Conservation (phyloP, 371 early-diverging fungal genomes). For the Zychaea mexicana region DNA sequence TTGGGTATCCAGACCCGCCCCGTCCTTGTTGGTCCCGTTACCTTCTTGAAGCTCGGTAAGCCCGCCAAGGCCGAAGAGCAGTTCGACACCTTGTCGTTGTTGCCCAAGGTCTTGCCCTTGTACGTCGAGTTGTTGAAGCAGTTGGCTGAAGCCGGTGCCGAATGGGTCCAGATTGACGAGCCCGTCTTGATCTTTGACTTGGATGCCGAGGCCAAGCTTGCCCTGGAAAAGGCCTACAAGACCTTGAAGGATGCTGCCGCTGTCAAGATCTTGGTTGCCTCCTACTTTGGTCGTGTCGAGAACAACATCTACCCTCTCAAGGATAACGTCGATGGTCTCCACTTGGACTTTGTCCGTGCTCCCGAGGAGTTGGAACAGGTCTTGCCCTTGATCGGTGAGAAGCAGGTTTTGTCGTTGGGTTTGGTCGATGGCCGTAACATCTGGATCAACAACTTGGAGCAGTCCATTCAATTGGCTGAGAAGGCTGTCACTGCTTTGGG, state of each 20-base stretch:
- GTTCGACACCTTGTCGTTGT: slow-evolving; percentile 73
- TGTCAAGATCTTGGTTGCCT: slow-evolving; percentile 82
- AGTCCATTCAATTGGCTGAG: slow-evolving; percentile 69
- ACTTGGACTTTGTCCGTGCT: slow-evolving; percentile 90
- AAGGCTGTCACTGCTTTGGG: slow-evolving; percentile 71
- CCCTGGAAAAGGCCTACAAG: slow-evolving; percentile 64
- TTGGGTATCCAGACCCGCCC: slow-evolving; percentile 91
- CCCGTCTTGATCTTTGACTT: slow-evolving; percentile 85
- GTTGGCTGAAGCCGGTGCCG: slow-evolving; percentile 86
- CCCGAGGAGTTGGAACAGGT: slow-evolving; percentile 79
- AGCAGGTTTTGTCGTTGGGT: slow-evolving; percentile 82
- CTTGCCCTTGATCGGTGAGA: slow-evolving; percentile 53
- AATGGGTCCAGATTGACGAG: slow-evolving; percentile 94
- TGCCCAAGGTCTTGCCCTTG: slow-evolving; percentile 75
- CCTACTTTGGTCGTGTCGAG: slow-evolving; percentile 92
- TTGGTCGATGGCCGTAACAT: slow-evolving; percentile 95
- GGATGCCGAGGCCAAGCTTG: slow-evolving; percentile 47
- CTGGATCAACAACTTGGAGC: slow-evolving; percentile 90
- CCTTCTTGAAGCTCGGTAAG: slow-evolving; percentile 88
- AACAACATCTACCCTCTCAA: slow-evolving; percentile 71
- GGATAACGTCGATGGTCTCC: slow-evolving; percentile 81
- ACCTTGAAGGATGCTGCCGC: slow-evolving; percentile 59
- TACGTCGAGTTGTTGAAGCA: slow-evolving; percentile 79
- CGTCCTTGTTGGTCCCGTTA: slow-evolving; percentile 90
- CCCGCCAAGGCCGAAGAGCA: slow-evolving; percentile 64